Conservation (phyloP, 495 filamentous ascomycete genomes). For the Aspergillus avenaceus region DNA sequence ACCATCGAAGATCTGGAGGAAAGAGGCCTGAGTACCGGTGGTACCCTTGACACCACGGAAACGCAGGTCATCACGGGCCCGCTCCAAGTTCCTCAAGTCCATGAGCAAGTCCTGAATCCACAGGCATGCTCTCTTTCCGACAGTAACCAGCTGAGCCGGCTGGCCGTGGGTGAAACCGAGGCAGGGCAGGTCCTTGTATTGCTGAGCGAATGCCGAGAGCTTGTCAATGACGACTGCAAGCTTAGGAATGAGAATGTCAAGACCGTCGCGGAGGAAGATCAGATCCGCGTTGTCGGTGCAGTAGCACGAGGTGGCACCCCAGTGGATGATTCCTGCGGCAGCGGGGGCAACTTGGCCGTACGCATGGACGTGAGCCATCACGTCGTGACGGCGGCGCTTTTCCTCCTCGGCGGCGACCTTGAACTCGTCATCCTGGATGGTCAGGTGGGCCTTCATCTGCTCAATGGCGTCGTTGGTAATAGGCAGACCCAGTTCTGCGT, state of each 20-base stretch:
- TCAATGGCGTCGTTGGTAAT: slow-evolving; percentile 68
- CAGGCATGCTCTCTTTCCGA: slow-evolving; percentile 67
- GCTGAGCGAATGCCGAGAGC: slow-evolving; percentile 67
- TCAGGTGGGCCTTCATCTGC: slow-evolving; percentile 69
- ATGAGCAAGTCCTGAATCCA: slow-evolving; percentile 89
- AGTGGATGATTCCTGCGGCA: slow-evolving; percentile 86
- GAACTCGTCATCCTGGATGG: slow-evolving; percentile 78
- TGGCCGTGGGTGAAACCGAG: slow-evolving; percentile 88
- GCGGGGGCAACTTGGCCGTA: slow-evolving; percentile 70
- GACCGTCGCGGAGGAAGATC: slow-evolving; percentile 70
- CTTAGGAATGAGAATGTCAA: slow-evolving; percentile 79
- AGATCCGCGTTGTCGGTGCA: slow-evolving; percentile 87
- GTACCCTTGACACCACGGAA: slow-evolving; percentile 86
- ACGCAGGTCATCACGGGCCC: slow-evolving; percentile 65
- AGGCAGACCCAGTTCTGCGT: slow-evolving; percentile 44
- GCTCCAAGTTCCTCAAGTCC: slow-evolving; percentile 79
- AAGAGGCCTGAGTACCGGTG: slow-evolving; percentile 74
- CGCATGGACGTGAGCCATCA: slow-evolving; percentile 71
- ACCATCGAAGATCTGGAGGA: slow-evolving; percentile 77
- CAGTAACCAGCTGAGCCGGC: slow-evolving; percentile 74
- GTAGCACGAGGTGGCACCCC: slow-evolving; percentile 63
- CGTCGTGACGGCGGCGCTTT: slow-evolving; percentile 67
- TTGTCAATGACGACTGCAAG: slow-evolving; percentile 82
- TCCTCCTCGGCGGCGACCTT: slow-evolving; percentile 73
- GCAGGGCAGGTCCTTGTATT: slow-evolving; percentile 62